phyloP scores from a whole-genome alignment of 306 rosid species.

The Luffa acutangula region DNA sequence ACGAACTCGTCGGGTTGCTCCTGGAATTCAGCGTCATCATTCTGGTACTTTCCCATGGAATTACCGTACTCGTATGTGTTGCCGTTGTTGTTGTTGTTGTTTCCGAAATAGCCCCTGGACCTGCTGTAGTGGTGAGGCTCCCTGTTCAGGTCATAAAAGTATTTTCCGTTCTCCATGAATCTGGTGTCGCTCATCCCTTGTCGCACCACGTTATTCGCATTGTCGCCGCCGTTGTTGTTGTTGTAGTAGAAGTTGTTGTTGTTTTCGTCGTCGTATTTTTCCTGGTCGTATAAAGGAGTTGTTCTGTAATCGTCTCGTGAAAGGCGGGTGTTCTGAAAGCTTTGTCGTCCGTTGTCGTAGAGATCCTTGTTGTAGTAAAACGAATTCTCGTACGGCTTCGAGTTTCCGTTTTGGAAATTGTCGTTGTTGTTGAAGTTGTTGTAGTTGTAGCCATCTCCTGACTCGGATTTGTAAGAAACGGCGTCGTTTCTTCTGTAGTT shows the following conservation, averaged over 20 bases:
- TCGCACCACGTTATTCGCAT: slow-evolving; percentile 25
- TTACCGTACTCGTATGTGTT: slow-evolving; percentile 26
- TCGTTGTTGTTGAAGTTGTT: slow-evolving; percentile 11
- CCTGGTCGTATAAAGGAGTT: slow-evolving; percentile 19
- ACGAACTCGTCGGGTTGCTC: slow-evolving; percentile 30
- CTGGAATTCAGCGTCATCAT: slow-evolving; percentile 36
- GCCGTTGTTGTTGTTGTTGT: slow-evolving; percentile 40
- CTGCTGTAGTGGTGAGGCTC: slow-evolving; percentile 33
- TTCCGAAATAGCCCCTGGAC: slow-evolving; percentile 18
- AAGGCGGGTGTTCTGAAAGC: slow-evolving; percentile 11
- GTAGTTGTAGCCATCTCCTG: slow-evolving; percentile 17
- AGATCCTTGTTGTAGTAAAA: slow-evolving; percentile 15
- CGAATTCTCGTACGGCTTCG: neutral
- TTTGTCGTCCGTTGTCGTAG: slow-evolving; percentile 1
- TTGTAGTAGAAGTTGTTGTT: neutral
- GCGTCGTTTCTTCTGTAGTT: neutral
- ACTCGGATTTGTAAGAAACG: slow-evolving; percentile 27
- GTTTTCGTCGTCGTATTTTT: slow-evolving; percentile 8
- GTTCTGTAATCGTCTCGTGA: slow-evolving; percentile 29
- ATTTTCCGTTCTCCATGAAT: slow-evolving; percentile 63
- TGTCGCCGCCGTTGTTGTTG: slow-evolving; percentile 18
- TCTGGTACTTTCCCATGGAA: slow-evolving; percentile 49
- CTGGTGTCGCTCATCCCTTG: slow-evolving; percentile 94
- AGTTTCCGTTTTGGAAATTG: slow-evolving; percentile 17
- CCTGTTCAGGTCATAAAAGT: slow-evolving; percentile 20